Base-by-base conservation (phyloP, 192 early-diverging fungal species). In the Coemansia nantahalensis region DNA sequence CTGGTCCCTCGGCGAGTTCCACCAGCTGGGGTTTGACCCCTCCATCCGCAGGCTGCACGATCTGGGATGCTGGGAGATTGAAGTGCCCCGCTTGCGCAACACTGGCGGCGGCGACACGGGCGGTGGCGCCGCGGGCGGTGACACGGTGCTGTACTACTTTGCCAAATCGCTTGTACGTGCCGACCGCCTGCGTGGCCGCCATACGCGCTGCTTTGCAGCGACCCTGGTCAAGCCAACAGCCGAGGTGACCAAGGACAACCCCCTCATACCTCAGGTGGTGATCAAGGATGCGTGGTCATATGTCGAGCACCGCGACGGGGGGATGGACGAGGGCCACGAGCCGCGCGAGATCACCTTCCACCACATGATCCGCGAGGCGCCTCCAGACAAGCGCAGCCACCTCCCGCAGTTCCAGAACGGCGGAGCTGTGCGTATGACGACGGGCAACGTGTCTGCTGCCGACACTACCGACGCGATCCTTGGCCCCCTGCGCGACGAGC, bases 141-240 rank as follows among this genome's bases (percentile, higher is more conserved):
- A 28, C 26, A 28, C 7, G 26, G 7, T 7, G 26, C 26, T 7
- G 31, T 51, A 22, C 16, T 59, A 59, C 48, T 42, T 21, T 15
- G 19, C 38, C 8, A 22, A 13, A 3, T 30, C 49, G 17, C 8
- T 51, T 14, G 31, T 36, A 17, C 26, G 9, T 1, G 40, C 57
- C 33, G 48, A 59, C 12, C 48, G 48, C 16, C 42, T 59, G 15
- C 51, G 51, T 45, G 48, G 57, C 26, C 48, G 57, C 6, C 57
- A 59, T 24, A 59, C 32, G 3, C 48, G 57, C 31, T 59, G 48
- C 43, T 59, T 51, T 38, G 4, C 26, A 28, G 26, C 26, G 7
- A 28, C 26, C 4, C 7, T 7, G 26, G 19, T 21, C 9, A 40
- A 47, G 7, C 36, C 48, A 2, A 16, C n/a, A 4, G 23, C 15